Evolutionary conservation across 108 stramenopile genomes (phyloP).

Genomic region (Ochromonas danica): DNA sequence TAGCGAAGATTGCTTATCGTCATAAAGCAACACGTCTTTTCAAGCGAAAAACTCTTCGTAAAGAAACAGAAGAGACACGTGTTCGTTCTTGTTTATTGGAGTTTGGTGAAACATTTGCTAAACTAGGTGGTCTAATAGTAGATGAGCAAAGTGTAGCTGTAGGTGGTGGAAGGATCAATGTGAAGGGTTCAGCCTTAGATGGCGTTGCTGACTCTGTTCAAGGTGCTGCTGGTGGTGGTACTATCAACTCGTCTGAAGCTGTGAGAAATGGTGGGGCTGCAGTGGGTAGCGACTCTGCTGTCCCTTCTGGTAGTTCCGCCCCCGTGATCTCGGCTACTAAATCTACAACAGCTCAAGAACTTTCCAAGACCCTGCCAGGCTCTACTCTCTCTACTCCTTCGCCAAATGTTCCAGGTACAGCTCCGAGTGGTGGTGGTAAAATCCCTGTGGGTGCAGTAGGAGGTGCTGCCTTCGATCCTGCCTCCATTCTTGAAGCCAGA

Average conservation of each 20-base stretch:
- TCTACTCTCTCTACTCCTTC: too few relatives aligned
- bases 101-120: conserved; percentile 28
- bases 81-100: conserved; percentile 34
- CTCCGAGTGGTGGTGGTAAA: conserved; percentile 2
- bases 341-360: too few relatives aligned
- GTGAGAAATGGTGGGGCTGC: not conserved
- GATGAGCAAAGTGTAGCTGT: too few relatives aligned
- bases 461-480: not conserved
- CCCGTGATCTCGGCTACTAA: too few relatives aligned
- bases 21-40: conserved; percentile 6
- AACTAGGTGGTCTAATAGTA: not conserved
- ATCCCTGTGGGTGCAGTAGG: not conserved
- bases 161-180: not conserved
- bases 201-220: not conserved
- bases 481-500: not conserved
- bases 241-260: not conserved
- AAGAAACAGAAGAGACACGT: conserved; percentile 25
- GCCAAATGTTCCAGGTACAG: too few relatives aligned
- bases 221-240: not conserved
- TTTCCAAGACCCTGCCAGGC: too few relatives aligned
- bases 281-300: not conserved
- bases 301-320: not conserved
- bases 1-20: conserved; percentile 3
- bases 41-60: not conserved
- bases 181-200: not conserved